Evolutionary conservation across 2,329 filamentous ascomycete species (phyloP).

Genomic region (Xylariaceae sp.): DNA sequence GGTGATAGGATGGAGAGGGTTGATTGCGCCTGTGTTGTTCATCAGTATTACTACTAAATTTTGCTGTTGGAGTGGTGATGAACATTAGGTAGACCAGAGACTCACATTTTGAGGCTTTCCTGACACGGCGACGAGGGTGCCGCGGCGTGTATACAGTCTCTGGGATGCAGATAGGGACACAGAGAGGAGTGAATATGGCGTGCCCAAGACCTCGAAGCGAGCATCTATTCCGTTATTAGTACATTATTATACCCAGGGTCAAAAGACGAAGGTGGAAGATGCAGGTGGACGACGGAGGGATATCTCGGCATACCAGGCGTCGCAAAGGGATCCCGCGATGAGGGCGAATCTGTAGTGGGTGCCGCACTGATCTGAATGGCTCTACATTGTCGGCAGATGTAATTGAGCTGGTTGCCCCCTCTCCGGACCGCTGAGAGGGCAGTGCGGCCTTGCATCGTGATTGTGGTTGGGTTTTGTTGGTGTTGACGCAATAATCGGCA

Average conservation of each 20-base stretch:
- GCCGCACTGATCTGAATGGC: slow-evolving; percentile 60
- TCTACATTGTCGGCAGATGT: slow-evolving; percentile 54
- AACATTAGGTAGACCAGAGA: too few relatives aligned
- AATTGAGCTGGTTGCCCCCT: too few relatives aligned
- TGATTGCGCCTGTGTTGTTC: slow-evolving; percentile 70
- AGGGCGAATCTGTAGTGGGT: slow-evolving; percentile 51
- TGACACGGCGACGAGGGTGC: slow-evolving; percentile 83
- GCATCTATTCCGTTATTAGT: slow-evolving; percentile 61
- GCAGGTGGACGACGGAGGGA: background rate
- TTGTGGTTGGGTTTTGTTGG: too few relatives aligned
- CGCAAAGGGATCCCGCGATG: slow-evolving; percentile 54
- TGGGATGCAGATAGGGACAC: slow-evolving; percentile 91
- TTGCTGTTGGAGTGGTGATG: too few relatives aligned
- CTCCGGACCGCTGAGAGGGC: too few relatives aligned
- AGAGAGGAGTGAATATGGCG: slow-evolving; percentile 89
- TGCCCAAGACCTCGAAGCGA: slow-evolving; percentile 86
- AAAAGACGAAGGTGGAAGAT: background rate
- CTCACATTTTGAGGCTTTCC: slow-evolving; percentile 86
- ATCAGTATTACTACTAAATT: too few relatives aligned
- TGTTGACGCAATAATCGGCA: too few relatives aligned
- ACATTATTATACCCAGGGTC: background rate
- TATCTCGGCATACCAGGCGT: slow-evolving; percentile 39
- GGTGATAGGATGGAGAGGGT: slow-evolving; percentile 85
- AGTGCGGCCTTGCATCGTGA: too few relatives aligned
- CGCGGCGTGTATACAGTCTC: slow-evolving; percentile 85